These are phyloP conservation scores for Populus hybrid DNA, from an alignment of 441 rosid species.

Conservation along the genomic window DNA sequence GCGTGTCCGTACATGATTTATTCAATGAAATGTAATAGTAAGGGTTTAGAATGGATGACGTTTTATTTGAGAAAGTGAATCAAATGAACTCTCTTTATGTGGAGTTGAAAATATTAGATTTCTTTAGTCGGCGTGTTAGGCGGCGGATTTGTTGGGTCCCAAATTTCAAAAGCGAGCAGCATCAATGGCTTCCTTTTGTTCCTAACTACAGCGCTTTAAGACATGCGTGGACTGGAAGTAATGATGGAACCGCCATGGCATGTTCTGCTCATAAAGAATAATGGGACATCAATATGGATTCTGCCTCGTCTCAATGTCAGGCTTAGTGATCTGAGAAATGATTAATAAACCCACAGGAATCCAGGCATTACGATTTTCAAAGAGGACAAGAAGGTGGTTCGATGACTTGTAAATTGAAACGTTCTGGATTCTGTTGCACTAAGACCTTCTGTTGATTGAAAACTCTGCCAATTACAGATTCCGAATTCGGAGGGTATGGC, in stretches of 20 bases:
- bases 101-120: background rate
- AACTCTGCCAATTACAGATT: background rate
- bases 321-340: background rate
- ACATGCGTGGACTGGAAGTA: constrained; percentile 12
- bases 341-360: background rate
- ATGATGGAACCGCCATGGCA: constrained; percentile 10
- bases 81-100: too few relatives aligned
- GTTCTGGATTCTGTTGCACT: background rate
- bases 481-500: too few relatives aligned
- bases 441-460: background rate
- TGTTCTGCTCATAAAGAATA: background rate
- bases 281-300: background rate
- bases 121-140: background rate
- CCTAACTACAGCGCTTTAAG: background rate
- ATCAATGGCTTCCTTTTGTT: too few relatives aligned
- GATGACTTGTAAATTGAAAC: background rate
- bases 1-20: background rate
- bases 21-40: background rate
- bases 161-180: background rate
- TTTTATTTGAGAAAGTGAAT: background rate
- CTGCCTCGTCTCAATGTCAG: background rate
- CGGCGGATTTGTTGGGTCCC: background rate
- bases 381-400: background rate
- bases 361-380: background rate
- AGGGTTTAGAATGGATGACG: background rate